phyloP scores from a whole-genome alignment of 2,329 filamentous ascomycete species.

The Fusarium odoratissimum region DNA sequence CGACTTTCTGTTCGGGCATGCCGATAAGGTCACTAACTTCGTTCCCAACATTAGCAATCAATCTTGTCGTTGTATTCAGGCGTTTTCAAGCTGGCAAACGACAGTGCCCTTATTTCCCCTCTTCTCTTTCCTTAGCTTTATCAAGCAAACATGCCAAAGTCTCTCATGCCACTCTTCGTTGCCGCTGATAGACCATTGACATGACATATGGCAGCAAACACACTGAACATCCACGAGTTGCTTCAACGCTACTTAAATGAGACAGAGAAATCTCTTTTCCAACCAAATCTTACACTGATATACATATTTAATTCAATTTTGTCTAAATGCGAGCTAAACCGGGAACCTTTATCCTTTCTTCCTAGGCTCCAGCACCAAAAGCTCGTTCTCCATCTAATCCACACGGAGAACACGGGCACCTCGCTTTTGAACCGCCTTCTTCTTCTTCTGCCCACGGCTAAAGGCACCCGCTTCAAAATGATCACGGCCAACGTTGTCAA shows the following conservation, averaged over 20 bases:
- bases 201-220: slow-evolving; percentile 11
- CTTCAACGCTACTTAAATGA: not conserved
- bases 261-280: slow-evolving; percentile 26
- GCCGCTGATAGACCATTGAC: not conserved
- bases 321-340: slow-evolving; percentile 46
- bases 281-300: slow-evolving; percentile 51
- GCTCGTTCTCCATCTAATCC: slow-evolving; percentile 63
- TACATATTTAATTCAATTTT: slow-evolving; percentile 53
- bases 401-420: slow-evolving; percentile 78
- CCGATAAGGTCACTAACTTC: not conserved
- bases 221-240: not conserved
- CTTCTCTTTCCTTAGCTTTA: not conserved
- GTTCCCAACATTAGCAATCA: not conserved
- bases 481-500: slow-evolving; percentile 94
- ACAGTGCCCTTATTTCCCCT: not conserved
- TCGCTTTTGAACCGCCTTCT: slow-evolving; percentile 78
- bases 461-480: slow-evolving; percentile 78
- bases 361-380: slow-evolving; percentile 13
- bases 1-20: not conserved
- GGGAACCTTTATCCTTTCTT: slow-evolving; percentile 37
- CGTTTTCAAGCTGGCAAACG: slow-evolving; percentile 11
- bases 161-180: slow-evolving; percentile 3
- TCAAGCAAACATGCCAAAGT: slow-evolving; percentile 14
- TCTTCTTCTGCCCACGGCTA: slow-evolving; percentile 85
- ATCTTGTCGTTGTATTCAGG: not conserved